A percentile compares a stretch with the other conserved stretches of the same genome.
phyloP scores from a whole-genome alignment of 177 flowering plant species.

The Tripterygium wilfordii region DNA sequence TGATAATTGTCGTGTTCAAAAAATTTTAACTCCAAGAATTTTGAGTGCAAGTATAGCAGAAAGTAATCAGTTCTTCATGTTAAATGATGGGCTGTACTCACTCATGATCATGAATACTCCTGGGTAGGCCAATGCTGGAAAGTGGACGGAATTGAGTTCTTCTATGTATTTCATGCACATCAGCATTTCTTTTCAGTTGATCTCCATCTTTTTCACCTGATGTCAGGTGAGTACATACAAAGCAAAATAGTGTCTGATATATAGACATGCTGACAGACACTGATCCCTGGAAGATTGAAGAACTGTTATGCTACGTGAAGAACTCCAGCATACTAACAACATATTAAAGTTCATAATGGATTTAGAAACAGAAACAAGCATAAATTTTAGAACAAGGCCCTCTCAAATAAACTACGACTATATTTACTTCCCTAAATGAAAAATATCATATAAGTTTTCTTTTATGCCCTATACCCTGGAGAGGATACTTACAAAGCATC shows the following conservation, averaged over 20 bases:
- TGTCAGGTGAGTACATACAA: slow-evolving; percentile 90
- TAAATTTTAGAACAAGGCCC: no score
- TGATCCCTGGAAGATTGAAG: slow-evolving; percentile 67
- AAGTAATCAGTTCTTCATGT: no score
- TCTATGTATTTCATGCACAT: slow-evolving; percentile 80
- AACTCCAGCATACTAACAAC: neutral
- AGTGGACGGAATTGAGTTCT: slow-evolving; percentile 64
- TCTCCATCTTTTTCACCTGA: slow-evolving; percentile 90
- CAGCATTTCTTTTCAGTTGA: slow-evolving; percentile 74
- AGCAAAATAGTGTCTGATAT: slow-evolving; percentile 91
- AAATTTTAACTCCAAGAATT: no score
- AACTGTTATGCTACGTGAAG: neutral
- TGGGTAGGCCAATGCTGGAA: slow-evolving; percentile 53
- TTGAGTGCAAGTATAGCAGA: no score
- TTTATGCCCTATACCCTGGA: no score
- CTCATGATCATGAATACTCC: slow-evolving; percentile 80
- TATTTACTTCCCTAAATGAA: no score
- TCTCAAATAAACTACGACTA: no score
- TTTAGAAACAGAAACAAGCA: no score
- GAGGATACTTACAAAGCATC: no score
- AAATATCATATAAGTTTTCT: no score
- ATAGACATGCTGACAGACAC: slow-evolving; percentile 96
- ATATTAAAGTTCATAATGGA: no score
- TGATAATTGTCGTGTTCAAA: no score
- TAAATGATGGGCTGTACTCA: slow-evolving; percentile 50